Conservation (phyloP, 1,284 basidiomycete genomes). For the Sporisorium graminicola region DNA sequence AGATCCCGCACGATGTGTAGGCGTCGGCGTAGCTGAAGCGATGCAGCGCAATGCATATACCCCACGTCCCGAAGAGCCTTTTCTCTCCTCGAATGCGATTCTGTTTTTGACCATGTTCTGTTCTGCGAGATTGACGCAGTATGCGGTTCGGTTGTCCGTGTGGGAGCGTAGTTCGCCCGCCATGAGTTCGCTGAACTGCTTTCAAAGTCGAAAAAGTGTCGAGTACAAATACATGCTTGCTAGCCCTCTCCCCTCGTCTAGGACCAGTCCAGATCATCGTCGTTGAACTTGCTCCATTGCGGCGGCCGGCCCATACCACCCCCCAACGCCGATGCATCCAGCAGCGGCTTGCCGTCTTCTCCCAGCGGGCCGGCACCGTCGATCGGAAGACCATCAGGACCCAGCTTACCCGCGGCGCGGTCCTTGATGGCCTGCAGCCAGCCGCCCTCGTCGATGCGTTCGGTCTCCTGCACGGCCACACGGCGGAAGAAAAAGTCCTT, state of each 20-base stretch:
- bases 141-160: not conserved
- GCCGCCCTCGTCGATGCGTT: conserved; percentile 65
- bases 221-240: conserved; percentile 15
- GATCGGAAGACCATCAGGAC: conserved; percentile 38
- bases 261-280: conserved; percentile 65
- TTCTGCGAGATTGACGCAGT: not conserved
- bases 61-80: not conserved
- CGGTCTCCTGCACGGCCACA: conserved; percentile 45
- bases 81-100: not conserved
- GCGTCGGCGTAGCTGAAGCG: too few relatives aligned
- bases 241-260: conserved; percentile 9
- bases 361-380: conserved; percentile 27
- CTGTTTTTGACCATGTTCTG: not conserved
- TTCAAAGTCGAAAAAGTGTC: not conserved
- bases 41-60: not conserved
- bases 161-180: not conserved
- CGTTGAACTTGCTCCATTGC: conserved; percentile 50
- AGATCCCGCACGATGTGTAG: conserved; percentile 42
- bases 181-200: not conserved
- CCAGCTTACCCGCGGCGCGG: conserved; percentile 49
- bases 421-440: conserved; percentile 54
- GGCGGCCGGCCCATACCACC: not conserved
- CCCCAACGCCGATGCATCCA: conserved; percentile 24
- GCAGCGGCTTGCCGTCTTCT: conserved; percentile 31
- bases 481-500: conserved; percentile 73